Evolutionary conservation across 176 grass and related monocot genomes (phyloP).

Genomic region (Dactylis glomerata): DNA sequence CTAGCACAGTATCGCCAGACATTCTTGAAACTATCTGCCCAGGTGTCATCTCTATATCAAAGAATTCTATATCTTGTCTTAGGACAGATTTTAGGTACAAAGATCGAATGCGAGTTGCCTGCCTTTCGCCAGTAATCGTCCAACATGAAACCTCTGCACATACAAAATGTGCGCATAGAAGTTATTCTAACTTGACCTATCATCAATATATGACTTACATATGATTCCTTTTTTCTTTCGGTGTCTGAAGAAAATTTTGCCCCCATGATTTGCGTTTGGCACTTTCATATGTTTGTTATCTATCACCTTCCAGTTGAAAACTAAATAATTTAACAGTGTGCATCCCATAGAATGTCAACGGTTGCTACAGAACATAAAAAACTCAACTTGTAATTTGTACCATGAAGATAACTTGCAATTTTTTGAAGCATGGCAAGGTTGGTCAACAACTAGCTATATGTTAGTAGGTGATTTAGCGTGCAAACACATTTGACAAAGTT

Average conservation of each 20-base stretch:
- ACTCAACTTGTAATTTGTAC: neutral
- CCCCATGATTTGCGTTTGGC: neutral
- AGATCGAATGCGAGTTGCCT: constrained; percentile 18
- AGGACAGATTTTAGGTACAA: constrained; percentile 34
- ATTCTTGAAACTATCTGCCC: constrained; percentile 20
- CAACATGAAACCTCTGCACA: constrained; percentile 42
- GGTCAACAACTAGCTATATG: neutral
- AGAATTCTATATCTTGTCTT: constrained; percentile 42
- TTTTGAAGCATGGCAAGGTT: neutral
- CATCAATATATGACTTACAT: neutral
- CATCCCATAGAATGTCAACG: neutral
- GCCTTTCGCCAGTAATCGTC: constrained; percentile 45
- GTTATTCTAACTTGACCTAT: neutral
- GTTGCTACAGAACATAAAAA: neutral
- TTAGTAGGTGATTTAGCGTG: neutral
- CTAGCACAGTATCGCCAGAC: constrained; percentile 33
- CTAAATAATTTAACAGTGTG: neutral
- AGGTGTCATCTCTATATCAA: constrained; percentile 33
- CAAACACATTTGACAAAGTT: neutral
- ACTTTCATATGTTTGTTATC: neutral
- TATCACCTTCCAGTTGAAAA: neutral
- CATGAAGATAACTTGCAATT: neutral
- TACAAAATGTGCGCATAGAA: too few relatives aligned
- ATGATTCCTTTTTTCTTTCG: neutral
- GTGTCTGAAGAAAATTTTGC: neutral